Evolutionary conservation across 2,329 filamentous ascomycete species (phyloP).

Genomic region (Helminthosporium solani): DNA sequence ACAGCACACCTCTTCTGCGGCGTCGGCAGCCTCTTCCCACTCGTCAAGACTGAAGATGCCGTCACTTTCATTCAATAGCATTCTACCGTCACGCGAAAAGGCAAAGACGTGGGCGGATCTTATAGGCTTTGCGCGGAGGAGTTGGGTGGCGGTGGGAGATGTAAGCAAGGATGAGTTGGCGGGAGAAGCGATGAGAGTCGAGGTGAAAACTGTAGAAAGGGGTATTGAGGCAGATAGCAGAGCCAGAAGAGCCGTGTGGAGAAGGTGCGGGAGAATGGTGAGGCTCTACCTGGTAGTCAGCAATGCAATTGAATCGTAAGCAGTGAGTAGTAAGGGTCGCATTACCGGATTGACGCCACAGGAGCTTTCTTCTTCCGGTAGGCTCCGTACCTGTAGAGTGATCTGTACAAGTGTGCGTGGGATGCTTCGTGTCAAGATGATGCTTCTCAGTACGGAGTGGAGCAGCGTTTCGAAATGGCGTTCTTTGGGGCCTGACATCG

Average conservation of each 20-base stretch:
- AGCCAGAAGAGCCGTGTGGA: conserved; percentile 81
- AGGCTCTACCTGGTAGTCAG: conserved; percentile 60
- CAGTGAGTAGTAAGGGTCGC: too few relatives aligned
- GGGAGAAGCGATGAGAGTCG: conserved; percentile 76
- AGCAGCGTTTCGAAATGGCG: conserved; percentile 79
- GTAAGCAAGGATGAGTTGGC: conserved; percentile 45
- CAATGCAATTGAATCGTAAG: too few relatives aligned
- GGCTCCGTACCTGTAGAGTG: conserved; percentile 71
- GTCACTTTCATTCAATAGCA: conserved; percentile 79
- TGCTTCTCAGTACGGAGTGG: conserved; percentile 68
- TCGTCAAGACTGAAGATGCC: conserved; percentile 73
- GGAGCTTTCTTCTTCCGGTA: conserved; percentile 66
- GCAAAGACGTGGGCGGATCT: conserved; percentile 85
- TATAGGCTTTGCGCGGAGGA: conserved; percentile 65
- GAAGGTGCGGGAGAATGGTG: conserved; percentile 73
- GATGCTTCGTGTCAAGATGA: conserved; percentile 73
- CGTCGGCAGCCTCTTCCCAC: conserved; percentile 70
- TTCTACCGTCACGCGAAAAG: conserved; percentile 65
- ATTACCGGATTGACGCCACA: conserved; percentile 63
- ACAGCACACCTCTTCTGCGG: conserved; percentile 67
- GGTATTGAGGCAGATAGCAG: conserved; percentile 82
- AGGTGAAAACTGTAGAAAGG: conserved; percentile 73
- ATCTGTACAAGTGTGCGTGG: conserved; percentile 78
- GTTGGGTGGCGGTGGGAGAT: conserved; percentile 62
- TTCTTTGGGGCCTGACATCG: conserved; percentile 45